phyloP scores from a whole-genome alignment of 306 rosid species.

The Trifolium dubium region DNA sequence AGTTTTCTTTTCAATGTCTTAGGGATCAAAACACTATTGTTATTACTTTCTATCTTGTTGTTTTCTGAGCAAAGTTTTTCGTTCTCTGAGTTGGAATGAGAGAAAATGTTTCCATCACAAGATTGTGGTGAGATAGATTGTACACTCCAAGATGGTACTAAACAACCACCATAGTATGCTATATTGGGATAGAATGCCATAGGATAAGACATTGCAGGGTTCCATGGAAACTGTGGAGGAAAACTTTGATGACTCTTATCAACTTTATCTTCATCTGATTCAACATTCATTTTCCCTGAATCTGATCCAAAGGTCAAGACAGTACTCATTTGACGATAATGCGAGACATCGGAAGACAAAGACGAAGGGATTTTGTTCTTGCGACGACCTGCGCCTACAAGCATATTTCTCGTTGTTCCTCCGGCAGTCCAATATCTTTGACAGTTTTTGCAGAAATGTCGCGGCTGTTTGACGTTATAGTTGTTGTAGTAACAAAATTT shows the following conservation, averaged over 20 bases:
- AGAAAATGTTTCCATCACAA: slow-evolving; percentile 50
- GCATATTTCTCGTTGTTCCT: slow-evolving; percentile 84
- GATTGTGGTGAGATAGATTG: slow-evolving; percentile 48
- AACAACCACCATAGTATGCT: slow-evolving; percentile 66
- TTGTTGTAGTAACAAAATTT: slow-evolving; percentile 90
- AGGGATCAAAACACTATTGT: slow-evolving; percentile 55
- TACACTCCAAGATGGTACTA: slow-evolving; percentile 60
- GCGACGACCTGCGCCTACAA: slow-evolving; percentile 90
- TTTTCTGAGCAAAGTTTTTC: slow-evolving; percentile 43
- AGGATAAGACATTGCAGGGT: slow-evolving; percentile 54
- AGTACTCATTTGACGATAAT: slow-evolving; percentile 57
- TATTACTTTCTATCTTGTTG: not conserved
- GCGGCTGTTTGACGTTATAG: slow-evolving; percentile 88
- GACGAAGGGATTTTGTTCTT: slow-evolving; percentile 62
- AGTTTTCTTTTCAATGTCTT: slow-evolving; percentile 52
- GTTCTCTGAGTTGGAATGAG: slow-evolving; percentile 40
- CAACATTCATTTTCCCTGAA: slow-evolving; percentile 1
- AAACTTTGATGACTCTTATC: slow-evolving; percentile 47
- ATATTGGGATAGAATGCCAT: slow-evolving; percentile 59
- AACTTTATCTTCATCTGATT: slow-evolving; percentile 36
- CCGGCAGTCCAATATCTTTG: slow-evolving; percentile 97
- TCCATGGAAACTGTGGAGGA: slow-evolving; percentile 63
- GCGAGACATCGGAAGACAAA: slow-evolving; percentile 17
- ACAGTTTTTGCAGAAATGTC: slow-evolving; percentile 91
- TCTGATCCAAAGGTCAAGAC: slow-evolving; percentile 66